These are phyloP conservation scores for Leccinum arenicola DNA, from an alignment of 768 basidiomycete species.

Conservation along the genomic window DNA sequence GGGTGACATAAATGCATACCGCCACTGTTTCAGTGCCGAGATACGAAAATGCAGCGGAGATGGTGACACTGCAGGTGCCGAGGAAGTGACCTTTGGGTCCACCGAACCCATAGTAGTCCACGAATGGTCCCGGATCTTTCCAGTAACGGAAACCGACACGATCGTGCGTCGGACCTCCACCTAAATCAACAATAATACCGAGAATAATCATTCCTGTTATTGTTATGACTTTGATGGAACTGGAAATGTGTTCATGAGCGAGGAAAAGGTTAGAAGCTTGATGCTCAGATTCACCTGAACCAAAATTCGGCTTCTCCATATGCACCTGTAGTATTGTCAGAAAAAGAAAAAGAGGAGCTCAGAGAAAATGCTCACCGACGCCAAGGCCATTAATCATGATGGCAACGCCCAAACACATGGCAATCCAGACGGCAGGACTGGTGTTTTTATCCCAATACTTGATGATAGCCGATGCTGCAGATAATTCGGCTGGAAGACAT, in stretches of 20 bases:
- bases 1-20: conserved; percentile 19
- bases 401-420: conserved; percentile 49
- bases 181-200: conserved; percentile 46
- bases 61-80: conserved; percentile 51
- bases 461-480: conserved; percentile 51
- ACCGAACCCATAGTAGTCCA: conserved; percentile 35
- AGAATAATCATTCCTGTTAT: conserved; percentile 40
- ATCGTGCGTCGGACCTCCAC: conserved; percentile 52
- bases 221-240: conserved; percentile 50
- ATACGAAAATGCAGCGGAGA: conserved; percentile 55
- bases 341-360: neutral
- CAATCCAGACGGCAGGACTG: conserved; percentile 50
- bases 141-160: conserved; percentile 46
- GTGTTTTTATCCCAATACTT: conserved; percentile 41
- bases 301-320: conserved; percentile 47
- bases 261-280: neutral
- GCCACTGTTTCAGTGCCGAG: conserved; percentile 55
- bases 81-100: conserved; percentile 52
- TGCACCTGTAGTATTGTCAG: conserved; percentile 17
- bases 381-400: conserved; percentile 44
- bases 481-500: conserved; percentile 39
- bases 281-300: conserved; percentile 32
- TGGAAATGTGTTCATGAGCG: conserved; percentile 8
- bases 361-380: conserved; percentile 26
- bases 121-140: conserved; percentile 55